phyloP scores from a whole-genome alignment of 306 rosid species.

The Lablab purpureus region DNA sequence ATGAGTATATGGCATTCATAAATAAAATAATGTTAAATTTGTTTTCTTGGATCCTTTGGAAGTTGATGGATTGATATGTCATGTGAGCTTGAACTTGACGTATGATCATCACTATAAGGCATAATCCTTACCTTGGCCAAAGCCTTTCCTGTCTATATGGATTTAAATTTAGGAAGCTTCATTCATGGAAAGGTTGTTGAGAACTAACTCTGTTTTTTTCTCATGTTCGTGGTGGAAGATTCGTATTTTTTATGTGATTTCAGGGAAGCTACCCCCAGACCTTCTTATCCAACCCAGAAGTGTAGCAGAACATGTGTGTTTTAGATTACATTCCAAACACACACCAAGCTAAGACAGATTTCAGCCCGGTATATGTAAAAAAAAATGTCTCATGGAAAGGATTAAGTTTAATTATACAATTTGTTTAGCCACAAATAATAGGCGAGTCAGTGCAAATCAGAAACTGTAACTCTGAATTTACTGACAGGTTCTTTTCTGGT shows the following conservation, averaged over 20 bases:
- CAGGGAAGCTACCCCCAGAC: too few relatives aligned
- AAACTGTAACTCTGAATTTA: conserved; percentile 24
- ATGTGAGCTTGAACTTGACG: conserved; percentile 28
- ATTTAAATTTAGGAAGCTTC: conserved; percentile 19
- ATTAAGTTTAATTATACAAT: not conserved
- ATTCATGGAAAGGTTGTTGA: conserved; percentile 21
- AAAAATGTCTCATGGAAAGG: conserved; percentile 9
- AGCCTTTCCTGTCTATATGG: conserved; percentile 1
- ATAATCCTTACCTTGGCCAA: conserved; percentile 22
- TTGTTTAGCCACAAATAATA: conserved; percentile 8
- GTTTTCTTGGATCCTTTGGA: conserved; percentile 16
- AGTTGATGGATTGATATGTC: not conserved
- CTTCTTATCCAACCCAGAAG: too few relatives aligned
- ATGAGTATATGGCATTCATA: conserved; percentile 14
- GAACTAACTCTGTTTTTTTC: not conserved
- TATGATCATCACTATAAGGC: not conserved
- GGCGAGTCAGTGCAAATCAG: conserved; percentile 3
- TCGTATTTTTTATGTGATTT: too few relatives aligned
- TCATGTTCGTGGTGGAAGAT: too few relatives aligned
- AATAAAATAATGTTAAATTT: not conserved
- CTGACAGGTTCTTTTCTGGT: not conserved
- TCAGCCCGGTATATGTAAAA: conserved; percentile 2
- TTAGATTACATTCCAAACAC: too few relatives aligned
- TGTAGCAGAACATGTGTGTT: too few relatives aligned
- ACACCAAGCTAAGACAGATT: too few relatives aligned